These are phyloP conservation scores for Heracleum sosnowskyi DNA, from an alignment of 129 eudicot species.

Conservation along the genomic window DNA sequence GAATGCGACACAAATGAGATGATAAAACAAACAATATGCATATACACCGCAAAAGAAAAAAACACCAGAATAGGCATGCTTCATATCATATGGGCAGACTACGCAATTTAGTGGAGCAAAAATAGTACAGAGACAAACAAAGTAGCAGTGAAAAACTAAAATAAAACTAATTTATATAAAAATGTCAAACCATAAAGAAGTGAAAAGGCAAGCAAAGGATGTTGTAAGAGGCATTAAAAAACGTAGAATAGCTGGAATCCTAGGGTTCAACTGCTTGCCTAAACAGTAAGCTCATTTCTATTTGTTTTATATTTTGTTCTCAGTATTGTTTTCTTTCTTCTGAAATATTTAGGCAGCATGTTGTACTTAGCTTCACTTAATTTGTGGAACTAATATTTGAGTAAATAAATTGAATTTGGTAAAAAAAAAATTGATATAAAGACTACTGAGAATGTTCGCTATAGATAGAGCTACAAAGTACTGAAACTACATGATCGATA, in stretches of 20 bases:
- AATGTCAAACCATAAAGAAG: too few relatives aligned
- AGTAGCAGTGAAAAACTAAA: too few relatives aligned
- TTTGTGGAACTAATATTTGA: not conserved
- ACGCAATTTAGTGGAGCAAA: too few relatives aligned
- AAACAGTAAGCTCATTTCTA: slow-evolving; percentile 33
- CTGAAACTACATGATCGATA: too few relatives aligned
- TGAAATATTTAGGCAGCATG: not conserved
- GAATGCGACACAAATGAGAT: too few relatives aligned
- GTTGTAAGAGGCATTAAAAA: slow-evolving; percentile 57
- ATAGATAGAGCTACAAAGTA: not conserved
- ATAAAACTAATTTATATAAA: too few relatives aligned
- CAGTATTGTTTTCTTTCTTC: not conserved
- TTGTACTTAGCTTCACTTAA: not conserved
- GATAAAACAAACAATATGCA: too few relatives aligned
- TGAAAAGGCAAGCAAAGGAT: slow-evolving; percentile 61
- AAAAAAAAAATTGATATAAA: not conserved
- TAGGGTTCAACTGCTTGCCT: slow-evolving; percentile 57
- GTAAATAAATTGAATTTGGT: not conserved
- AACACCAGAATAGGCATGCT: too few relatives aligned
- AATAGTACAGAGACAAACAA: too few relatives aligned
- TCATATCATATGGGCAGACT: too few relatives aligned
- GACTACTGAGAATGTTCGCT: not conserved
- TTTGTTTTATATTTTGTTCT: not conserved
- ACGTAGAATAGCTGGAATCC: slow-evolving; percentile 56
- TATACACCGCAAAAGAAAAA: too few relatives aligned